phyloP scores from a whole-genome alignment of 1,139 yeast species.

The Blastobotrys serpentis region DNA sequence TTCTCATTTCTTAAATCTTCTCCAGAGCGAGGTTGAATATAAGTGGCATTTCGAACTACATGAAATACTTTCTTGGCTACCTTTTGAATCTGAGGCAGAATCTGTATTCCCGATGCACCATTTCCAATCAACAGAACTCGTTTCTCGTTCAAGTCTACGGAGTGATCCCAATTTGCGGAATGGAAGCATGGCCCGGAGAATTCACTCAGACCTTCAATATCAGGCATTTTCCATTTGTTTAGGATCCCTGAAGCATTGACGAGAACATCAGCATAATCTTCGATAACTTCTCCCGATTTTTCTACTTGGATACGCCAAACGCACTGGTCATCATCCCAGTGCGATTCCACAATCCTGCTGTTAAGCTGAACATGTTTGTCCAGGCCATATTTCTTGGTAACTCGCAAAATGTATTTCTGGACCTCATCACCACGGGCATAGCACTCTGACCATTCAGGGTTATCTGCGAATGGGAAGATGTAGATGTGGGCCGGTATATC shows the following conservation, averaged over 20 bases:
- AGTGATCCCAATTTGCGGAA: constrained; percentile 38
- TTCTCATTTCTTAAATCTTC: constrained; percentile 15
- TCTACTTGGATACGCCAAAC: constrained; percentile 42
- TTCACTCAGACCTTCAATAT: constrained; percentile 30
- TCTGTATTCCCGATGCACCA: constrained; percentile 50
- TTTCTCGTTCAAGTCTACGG: constrained; percentile 39
- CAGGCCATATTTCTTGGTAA: constrained; percentile 43
- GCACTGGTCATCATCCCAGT: constrained; percentile 37
- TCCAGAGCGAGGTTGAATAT: constrained; percentile 16
- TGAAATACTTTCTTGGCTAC: constrained; percentile 24
- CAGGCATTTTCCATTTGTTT: constrained; percentile 33
- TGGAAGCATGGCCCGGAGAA: constrained; percentile 50
- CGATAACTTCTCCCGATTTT: constrained; percentile 14
- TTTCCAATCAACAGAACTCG: constrained; percentile 46
- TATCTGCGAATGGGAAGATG: constrained; percentile 43
- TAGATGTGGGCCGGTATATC: constrained; percentile 53
- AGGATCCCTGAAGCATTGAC: constrained; percentile 38
- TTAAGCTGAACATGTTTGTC: constrained; percentile 37
- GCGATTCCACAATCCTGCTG: constrained; percentile 37
- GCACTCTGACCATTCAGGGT: constrained; percentile 40
- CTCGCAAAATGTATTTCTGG: constrained; percentile 45
- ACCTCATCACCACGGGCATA: constrained; percentile 50
- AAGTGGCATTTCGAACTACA: constrained; percentile 17
- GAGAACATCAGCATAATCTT: constrained; percentile 40
- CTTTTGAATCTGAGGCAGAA: constrained; percentile 29